Evolutionary conservation across 2,329 filamentous ascomycete species (phyloP).

Genomic region (Apiospora aurea): DNA sequence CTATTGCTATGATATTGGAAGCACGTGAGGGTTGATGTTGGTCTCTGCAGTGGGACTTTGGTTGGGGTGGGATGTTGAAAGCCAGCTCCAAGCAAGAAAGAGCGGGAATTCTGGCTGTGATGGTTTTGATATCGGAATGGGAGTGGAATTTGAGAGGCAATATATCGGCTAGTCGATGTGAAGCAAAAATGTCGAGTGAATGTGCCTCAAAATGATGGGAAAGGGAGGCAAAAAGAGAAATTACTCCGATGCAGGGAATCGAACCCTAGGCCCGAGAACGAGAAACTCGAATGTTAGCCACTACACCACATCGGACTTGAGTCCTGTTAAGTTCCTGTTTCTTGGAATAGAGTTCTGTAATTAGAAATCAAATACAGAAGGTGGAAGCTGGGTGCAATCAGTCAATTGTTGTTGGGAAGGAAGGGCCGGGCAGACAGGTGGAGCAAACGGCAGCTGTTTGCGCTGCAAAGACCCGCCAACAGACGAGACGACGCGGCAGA

Average conservation of each 20-base stretch:
- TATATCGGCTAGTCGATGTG: too few relatives aligned
- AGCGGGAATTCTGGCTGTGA: neutral
- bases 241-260: constrained; percentile 6
- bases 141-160: too few relatives aligned
- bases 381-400: neutral
- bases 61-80: neutral
- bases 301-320: constrained; percentile 10
- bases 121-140: neutral
- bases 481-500: neutral
- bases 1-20: neutral
- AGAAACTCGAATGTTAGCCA: constrained; percentile 13
- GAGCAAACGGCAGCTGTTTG: neutral
- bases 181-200: too few relatives aligned
- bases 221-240: neutral
- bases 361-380: neutral
- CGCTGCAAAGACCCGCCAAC: neutral
- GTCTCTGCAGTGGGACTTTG: neutral
- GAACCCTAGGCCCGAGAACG: constrained; percentile 15
- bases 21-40: neutral
- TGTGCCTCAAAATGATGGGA: neutral
- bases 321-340: too few relatives aligned
- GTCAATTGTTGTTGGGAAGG: neutral
- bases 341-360: neutral
- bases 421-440: neutral
- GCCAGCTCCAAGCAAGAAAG: neutral